Conservation (phyloP, 2,329 filamentous ascomycete genomes). For the Aureobasidium uvarum region DNA sequence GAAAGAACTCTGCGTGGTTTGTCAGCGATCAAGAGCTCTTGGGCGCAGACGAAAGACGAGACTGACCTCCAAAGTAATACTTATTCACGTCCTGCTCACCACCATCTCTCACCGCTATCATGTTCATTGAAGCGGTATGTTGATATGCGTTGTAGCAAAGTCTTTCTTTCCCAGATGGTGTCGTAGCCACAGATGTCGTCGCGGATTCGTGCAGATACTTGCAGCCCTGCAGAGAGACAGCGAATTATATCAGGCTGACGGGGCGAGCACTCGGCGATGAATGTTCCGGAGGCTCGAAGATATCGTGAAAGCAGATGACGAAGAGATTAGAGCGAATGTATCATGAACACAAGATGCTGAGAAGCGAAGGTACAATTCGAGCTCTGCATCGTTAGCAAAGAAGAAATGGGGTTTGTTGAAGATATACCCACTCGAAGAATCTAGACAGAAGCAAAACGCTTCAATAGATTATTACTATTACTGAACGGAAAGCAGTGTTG, state of each 20-base stretch:
- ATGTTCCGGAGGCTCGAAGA: background rate
- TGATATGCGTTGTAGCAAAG: conserved; percentile 24
- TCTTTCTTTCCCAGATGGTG: conserved; percentile 22
- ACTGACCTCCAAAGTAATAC: conserved; percentile 20
- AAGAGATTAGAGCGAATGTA: background rate
- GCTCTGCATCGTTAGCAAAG: background rate
- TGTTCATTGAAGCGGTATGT: conserved; percentile 24
- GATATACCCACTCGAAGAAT: background rate
- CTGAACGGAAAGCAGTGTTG: background rate
- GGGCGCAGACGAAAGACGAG: background rate
- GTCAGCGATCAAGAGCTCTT: conserved; percentile 10
- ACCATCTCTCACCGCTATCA: conserved; percentile 23
- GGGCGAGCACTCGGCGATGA: background rate
- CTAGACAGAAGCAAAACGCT: background rate
- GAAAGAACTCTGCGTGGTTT: conserved; percentile 12
- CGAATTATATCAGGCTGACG: background rate
- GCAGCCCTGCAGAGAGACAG: conserved; percentile 7
- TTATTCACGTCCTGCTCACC: conserved; percentile 16
- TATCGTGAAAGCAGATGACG: background rate
- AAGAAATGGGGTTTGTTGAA: background rate
- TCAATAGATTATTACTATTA: background rate
- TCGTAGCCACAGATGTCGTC: conserved; percentile 18
- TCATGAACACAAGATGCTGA: background rate
- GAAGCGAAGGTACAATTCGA: background rate
- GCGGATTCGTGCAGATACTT: conserved; percentile 22